A percentile compares a stretch with the other conserved stretches of the same genome.
Conservation (phyloP, 108 stramenopile species). For the Asterionellopsis glacialis region DNA sequence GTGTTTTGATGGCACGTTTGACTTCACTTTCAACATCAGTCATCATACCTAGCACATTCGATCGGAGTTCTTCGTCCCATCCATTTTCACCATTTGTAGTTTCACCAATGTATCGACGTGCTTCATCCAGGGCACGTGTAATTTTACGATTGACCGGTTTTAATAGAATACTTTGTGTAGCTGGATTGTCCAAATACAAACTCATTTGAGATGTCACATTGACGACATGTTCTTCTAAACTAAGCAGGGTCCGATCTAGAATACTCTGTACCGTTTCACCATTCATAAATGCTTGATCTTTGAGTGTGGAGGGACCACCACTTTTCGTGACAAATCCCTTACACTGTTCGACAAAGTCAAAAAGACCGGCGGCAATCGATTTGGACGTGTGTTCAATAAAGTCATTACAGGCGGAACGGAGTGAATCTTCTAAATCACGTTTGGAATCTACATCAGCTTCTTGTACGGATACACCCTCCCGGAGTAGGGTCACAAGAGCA, state of each 20-base stretch:
- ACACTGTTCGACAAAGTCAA: constrained; percentile 50
- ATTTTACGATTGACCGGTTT: constrained; percentile 78
- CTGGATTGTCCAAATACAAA: constrained; percentile 75
- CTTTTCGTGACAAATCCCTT: constrained; percentile 9
- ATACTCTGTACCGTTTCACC: constrained; percentile 42
- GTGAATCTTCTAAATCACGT: constrained; percentile 85
- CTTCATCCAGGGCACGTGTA: constrained; percentile 61
- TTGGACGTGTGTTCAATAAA: constrained; percentile 83
- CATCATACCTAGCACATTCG: constrained; percentile 28
- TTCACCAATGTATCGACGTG: constrained; percentile 36
- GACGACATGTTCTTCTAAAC: constrained; percentile 35
- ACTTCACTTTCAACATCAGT: constrained; percentile 21
- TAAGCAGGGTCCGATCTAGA: constrained; percentile 33
- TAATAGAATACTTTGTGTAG: constrained; percentile 76
- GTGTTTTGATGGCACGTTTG: too few relatives aligned
- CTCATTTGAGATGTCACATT: constrained; percentile 66
- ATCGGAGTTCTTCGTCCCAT: constrained; percentile 43
- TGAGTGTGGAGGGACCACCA: constrained; percentile 7
- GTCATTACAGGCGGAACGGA: constrained; percentile 81
- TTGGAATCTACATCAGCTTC: constrained; percentile 86
- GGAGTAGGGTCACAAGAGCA: constrained; percentile 77
- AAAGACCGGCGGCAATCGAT: constrained; percentile 46
- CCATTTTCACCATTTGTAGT: constrained; percentile 42
- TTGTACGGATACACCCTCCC: constrained; percentile 82
- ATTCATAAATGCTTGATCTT: constrained; percentile 43